phyloP scores from a whole-genome alignment of 495 filamentous ascomycete genomes.

The Coniosporium apollinis region DNA sequence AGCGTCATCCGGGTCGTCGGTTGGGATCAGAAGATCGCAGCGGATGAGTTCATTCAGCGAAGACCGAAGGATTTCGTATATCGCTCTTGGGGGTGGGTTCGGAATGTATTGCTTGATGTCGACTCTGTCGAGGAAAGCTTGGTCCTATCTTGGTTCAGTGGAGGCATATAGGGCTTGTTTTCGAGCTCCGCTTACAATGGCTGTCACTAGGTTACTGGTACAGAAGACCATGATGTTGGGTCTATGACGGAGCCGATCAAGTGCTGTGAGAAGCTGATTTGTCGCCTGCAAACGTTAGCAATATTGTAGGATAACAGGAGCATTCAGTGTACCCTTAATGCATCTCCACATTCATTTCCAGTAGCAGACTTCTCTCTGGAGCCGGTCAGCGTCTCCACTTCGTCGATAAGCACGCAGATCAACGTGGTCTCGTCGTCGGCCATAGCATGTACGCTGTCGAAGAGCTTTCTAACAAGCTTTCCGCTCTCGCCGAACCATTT shows the following conservation, averaged over 20 bases:
- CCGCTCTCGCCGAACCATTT: constrained; percentile 39
- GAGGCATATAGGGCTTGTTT: background rate
- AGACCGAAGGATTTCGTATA: constrained; percentile 35
- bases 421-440: constrained; percentile 30
- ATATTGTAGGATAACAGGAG: background rate
- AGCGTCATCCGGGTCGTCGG: background rate
- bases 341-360: constrained; percentile 32
- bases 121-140: constrained; percentile 39
- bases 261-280: constrained; percentile 26
- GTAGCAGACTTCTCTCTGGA: constrained; percentile 26
- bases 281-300: constrained; percentile 19
- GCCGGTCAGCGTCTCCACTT: constrained; percentile 36
- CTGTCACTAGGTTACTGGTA: constrained; percentile 32
- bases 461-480: constrained; percentile 33
- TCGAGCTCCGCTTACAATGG: constrained; percentile 22
- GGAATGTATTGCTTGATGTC: constrained; percentile 35
- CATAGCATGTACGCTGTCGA: constrained; percentile 30
- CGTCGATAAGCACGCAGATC: constrained; percentile 37
- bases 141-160: constrained; percentile 13
- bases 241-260: constrained; percentile 18
- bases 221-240: constrained; percentile 34
- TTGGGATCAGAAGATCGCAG: constrained; percentile 16
- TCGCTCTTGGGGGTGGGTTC: constrained; percentile 25
- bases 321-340: constrained; percentile 24
- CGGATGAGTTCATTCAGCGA: constrained; percentile 32